Conservation (phyloP, 2,329 filamentous ascomycete species). For the Cytospora chrysosperma region DNA sequence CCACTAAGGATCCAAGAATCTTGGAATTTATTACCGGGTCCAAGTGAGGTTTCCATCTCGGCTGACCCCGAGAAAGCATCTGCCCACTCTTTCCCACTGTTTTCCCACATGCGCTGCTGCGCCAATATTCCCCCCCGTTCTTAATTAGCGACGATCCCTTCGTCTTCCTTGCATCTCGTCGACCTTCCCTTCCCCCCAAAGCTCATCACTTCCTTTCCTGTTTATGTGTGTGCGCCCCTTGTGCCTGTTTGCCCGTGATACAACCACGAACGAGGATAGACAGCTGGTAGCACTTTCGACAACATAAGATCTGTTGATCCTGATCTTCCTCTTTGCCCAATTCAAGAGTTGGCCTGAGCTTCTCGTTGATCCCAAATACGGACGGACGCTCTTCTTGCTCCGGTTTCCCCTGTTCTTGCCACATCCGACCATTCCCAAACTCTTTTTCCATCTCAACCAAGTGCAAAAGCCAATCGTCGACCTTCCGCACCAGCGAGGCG, state of each 20-base stretch:
- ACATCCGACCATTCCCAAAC: neutral
- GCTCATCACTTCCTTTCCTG: slow-evolving; percentile 9
- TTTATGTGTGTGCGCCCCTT: slow-evolving; percentile 2
- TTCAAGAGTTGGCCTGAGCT: slow-evolving; percentile 7
- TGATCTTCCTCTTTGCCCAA: slow-evolving; percentile 4
- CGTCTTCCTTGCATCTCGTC: slow-evolving; percentile 15
- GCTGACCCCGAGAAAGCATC: slow-evolving; percentile 23
- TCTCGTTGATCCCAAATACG: neutral
- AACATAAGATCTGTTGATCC: slow-evolving; percentile 21
- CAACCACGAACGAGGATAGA: neutral
- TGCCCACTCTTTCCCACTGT: slow-evolving; percentile 17
- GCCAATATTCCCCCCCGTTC: slow-evolving; percentile 8
- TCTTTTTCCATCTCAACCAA: neutral
- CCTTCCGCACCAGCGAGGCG: neutral
- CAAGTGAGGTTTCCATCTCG: slow-evolving; percentile 17
- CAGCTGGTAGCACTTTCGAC: slow-evolving; percentile 14
- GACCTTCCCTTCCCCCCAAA: no score
- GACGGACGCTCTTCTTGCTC: neutral
- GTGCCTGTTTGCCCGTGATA: slow-evolving; percentile 4
- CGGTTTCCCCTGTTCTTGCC: neutral
- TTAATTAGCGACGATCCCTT: slow-evolving; percentile 22
- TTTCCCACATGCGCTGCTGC: neutral
- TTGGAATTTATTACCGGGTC: neutral
- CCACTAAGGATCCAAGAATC: neutral
- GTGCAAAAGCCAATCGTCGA: neutral